Evolutionary conservation across 2,329 filamentous ascomycete genomes (phyloP).

Genomic region (Cytospora mali): DNA sequence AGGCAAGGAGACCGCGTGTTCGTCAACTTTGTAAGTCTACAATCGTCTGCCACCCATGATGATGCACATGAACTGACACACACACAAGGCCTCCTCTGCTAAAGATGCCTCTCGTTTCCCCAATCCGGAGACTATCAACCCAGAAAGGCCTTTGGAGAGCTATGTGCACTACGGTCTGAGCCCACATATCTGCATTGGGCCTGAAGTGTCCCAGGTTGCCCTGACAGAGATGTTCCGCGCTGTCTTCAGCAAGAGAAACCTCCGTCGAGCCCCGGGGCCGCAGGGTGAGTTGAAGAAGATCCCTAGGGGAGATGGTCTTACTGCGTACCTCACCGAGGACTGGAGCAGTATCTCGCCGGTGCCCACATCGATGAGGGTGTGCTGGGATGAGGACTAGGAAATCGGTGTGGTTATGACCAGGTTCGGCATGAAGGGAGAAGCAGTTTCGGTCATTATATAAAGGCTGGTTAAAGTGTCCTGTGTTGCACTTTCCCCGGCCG

Average conservation of each 20-base stretch:
- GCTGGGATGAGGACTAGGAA: slow-evolving; percentile 33
- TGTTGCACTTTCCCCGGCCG: not conserved
- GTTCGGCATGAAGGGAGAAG: not conserved
- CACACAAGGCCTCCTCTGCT: slow-evolving; percentile 46
- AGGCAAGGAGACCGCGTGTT: slow-evolving; percentile 63
- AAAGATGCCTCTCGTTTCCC: slow-evolving; percentile 44
- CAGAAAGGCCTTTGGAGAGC: slow-evolving; percentile 62
- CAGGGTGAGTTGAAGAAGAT: slow-evolving; percentile 72
- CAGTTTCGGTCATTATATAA: too few species aligned
- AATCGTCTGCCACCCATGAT: slow-evolving; percentile 13
- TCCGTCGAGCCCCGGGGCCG: slow-evolving; percentile 63
- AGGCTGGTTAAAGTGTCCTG: too few species aligned
- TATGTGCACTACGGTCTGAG: slow-evolving; percentile 69
- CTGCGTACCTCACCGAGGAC: slow-evolving; percentile 67
- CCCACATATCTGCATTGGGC: slow-evolving; percentile 64
- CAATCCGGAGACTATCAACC: slow-evolving; percentile 52
- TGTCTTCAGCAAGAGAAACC: slow-evolving; percentile 61
- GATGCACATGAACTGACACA: not conserved
- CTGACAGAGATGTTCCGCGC: slow-evolving; percentile 70
- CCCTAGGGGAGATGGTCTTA: slow-evolving; percentile 54
- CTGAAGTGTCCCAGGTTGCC: slow-evolving; percentile 61
- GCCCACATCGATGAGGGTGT: slow-evolving; percentile 42
- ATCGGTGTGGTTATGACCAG: not conserved
- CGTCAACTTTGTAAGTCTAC: slow-evolving; percentile 58
- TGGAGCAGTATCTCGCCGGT: slow-evolving; percentile 46